Conservation (phyloP, 495 filamentous ascomycete genomes). For the Aspergillus cavernicola region DNA sequence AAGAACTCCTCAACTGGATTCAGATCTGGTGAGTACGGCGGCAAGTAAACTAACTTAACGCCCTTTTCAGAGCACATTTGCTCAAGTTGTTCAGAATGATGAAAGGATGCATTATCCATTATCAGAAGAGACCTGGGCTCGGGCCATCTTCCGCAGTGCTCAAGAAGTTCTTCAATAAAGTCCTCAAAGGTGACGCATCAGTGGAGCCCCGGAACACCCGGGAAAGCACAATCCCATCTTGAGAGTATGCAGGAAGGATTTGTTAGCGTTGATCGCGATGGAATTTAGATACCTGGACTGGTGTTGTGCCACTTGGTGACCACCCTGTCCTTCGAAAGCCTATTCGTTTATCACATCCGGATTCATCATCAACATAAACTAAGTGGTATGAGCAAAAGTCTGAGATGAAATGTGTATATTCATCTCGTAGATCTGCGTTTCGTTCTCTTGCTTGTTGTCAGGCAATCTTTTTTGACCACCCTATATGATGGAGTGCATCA, state of each 20-base stretch:
- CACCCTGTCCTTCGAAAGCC: constrained; percentile 29
- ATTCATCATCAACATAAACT: constrained; percentile 36
- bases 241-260: constrained; percentile 38
- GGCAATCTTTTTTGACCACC: constrained; percentile 17
- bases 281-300: constrained; percentile 30
- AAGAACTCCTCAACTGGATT: constrained; percentile 29
- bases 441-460: constrained; percentile 12
- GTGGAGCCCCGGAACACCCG: constrained; percentile 36
- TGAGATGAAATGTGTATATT: constrained; percentile 31
- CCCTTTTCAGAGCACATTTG: constrained; percentile 32
- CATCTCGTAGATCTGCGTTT: constrained; percentile 31
- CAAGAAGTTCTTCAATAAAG: constrained; percentile 40
- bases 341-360: constrained; percentile 27
- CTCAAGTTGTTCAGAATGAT: constrained; percentile 28
- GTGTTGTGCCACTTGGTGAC: constrained; percentile 29
- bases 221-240: constrained; percentile 35
- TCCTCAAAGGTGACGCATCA: constrained; percentile 37
- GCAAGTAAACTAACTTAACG: constrained; percentile 34
- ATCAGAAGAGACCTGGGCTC: constrained; percentile 40
- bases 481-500: not conserved
- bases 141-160: constrained; percentile 33
- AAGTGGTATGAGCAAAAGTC: constrained; percentile 28
- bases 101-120: no score
- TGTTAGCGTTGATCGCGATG: constrained; percentile 30
- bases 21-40: constrained; percentile 27